Evolutionary conservation across 2,329 filamentous ascomycete genomes (phyloP).

Genomic region (Dactylellina drechsleri): DNA sequence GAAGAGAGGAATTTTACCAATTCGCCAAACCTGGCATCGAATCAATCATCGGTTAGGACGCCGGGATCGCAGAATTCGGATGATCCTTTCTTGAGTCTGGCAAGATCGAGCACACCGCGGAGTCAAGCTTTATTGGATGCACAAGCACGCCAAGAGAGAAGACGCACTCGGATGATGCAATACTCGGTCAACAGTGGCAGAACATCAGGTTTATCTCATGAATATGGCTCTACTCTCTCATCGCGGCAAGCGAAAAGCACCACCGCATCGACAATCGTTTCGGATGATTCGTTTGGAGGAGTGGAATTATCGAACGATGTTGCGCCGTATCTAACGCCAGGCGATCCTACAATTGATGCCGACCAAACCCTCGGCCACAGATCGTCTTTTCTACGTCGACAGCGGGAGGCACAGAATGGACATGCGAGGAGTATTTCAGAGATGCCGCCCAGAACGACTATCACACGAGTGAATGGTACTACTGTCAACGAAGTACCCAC

Average conservation of each 20-base stretch:
- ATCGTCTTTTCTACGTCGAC: constrained; percentile 45
- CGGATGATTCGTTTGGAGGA: constrained; percentile 44
- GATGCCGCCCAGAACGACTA: constrained; percentile 47
- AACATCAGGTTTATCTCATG: constrained; percentile 55
- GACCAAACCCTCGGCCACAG: constrained; percentile 41
- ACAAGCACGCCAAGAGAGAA: constrained; percentile 45
- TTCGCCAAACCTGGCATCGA: constrained; percentile 28
- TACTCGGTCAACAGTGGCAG: constrained; percentile 55
- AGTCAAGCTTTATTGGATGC: constrained; percentile 51
- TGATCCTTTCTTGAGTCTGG: constrained; percentile 58
- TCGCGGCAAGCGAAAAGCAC: constrained; percentile 35
- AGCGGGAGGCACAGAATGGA: constrained; percentile 41
- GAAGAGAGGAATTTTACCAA: constrained; percentile 35
- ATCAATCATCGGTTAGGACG: constrained; percentile 22
- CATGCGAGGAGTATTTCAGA: constrained; percentile 51
- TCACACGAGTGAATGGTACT: constrained; percentile 46
- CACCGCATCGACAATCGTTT: constrained; percentile 43
- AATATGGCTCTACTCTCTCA: constrained; percentile 28
- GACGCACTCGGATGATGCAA: constrained; percentile 51
- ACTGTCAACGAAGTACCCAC: constrained; percentile 45
- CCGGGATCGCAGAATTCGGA: constrained; percentile 50
- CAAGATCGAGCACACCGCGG: constrained; percentile 56
- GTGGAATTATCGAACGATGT: constrained; percentile 44
- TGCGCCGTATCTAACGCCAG: constrained; percentile 39
- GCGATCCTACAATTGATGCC: constrained; percentile 22